Conservation (phyloP, 176 grass and related monocot genomes). For the Ampelocalamus luodianensis region DNA sequence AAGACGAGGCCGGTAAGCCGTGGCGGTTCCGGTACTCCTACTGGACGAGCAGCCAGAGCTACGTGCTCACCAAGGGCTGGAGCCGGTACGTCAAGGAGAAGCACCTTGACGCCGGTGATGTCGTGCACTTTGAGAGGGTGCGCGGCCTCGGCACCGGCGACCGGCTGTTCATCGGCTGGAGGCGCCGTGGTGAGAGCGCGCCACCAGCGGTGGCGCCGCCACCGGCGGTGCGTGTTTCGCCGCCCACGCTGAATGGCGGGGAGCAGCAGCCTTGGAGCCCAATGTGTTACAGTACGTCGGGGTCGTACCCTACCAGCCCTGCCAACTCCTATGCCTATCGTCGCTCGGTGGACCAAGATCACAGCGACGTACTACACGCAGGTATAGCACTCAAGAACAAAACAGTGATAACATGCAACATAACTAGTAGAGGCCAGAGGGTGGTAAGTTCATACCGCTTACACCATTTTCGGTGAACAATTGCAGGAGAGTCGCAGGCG, state of each 20-base stretch:
- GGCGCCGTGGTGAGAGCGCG: constrained; percentile 49
- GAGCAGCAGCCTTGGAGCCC: constrained; percentile 70
- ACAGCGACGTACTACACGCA: constrained; percentile 53
- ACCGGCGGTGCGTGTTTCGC: constrained; percentile 30
- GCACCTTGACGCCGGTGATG: constrained; percentile 64
- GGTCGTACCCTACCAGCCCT: constrained; percentile 61
- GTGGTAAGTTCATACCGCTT: constrained; percentile 12
- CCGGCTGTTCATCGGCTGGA: constrained; percentile 72
- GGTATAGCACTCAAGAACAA: constrained; percentile 46
- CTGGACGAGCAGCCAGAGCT: constrained; percentile 84
- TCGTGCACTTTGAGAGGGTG: constrained; percentile 64
- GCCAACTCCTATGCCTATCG: constrained; percentile 51
- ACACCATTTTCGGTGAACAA: constrained; percentile 27
- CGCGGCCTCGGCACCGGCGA: constrained; percentile 42
- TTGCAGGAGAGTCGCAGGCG: constrained; percentile 41
- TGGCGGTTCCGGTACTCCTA: constrained; percentile 86
- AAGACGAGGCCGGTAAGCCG: constrained; percentile 67
- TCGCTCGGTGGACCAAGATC: constrained; percentile 42
- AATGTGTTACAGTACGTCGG: constrained; percentile 59
- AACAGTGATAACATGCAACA: background rate
- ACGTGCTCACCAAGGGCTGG: constrained; percentile 91
- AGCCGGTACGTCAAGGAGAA: constrained; percentile 88
- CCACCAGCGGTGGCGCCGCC: background rate
- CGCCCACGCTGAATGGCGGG: constrained; percentile 26
- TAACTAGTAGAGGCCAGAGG: background rate